Conservation (phyloP, 2,329 filamentous ascomycete species). For the Elsinoe perseae region DNA sequence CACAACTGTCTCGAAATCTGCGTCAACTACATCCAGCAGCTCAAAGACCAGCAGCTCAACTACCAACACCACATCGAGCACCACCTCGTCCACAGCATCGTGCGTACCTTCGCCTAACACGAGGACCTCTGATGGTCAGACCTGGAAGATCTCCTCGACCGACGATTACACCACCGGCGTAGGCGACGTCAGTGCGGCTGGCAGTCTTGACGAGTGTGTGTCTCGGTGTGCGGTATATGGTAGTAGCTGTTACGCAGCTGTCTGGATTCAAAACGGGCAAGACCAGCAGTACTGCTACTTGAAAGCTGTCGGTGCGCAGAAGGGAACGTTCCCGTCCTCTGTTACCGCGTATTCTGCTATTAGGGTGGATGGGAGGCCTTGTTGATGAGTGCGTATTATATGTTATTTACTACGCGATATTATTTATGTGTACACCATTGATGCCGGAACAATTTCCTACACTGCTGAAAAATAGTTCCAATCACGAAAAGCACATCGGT, state of each 20-base stretch:
- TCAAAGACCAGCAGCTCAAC: background rate
- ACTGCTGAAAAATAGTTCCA: too few relatives aligned
- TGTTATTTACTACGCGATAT: too few relatives aligned
- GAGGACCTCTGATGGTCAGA: background rate
- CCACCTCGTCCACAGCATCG: background rate
- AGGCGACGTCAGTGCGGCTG: background rate
- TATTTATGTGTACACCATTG: too few relatives aligned
- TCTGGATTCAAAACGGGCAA: background rate
- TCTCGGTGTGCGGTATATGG: background rate
- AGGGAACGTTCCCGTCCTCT: background rate
- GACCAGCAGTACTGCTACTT: conserved; percentile 4
- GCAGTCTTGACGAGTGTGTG: background rate
- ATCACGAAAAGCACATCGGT: too few relatives aligned
- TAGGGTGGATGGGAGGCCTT: background rate
- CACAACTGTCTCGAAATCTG: background rate
- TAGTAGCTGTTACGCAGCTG: background rate
- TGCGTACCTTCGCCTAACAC: background rate
- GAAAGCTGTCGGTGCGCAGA: background rate
- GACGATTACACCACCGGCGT: background rate
- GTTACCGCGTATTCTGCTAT: background rate
- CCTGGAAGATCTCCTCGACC: background rate
- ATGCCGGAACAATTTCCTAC: too few relatives aligned
- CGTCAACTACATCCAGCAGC: background rate
- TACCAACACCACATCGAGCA: background rate
- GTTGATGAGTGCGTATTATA: too few relatives aligned